Base-by-base conservation (phyloP, 2,329 filamentous ascomycete species). In the Microdochium nivale region DNA sequence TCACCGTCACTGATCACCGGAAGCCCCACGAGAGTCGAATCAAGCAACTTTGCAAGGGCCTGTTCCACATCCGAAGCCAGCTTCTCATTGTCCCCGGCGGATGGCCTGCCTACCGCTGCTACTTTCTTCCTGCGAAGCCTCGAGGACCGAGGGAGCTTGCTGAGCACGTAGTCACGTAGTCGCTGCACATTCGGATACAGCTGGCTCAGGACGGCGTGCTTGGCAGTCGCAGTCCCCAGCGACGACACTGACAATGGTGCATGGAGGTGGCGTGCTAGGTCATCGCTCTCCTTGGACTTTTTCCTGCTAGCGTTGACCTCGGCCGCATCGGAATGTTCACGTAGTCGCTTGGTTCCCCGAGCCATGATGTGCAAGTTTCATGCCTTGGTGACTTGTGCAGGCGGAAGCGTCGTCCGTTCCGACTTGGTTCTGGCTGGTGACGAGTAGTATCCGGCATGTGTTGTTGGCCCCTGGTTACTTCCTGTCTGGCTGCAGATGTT, bases 81-180 rank as follows among this genome's bases (percentile, higher is more conserved):
- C n/a, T 44, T 44, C 40, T 52, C 51, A 13, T 23, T 55, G 7
- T 58, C 50, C 30, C 51, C 16, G 11, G 54, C 53, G 5, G 53
- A 53, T 21, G 58, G 55, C 32, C 62, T 59, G 3, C 76, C 75
- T 23, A 81, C 55, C 3, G 65, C 67, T 2, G 70, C 62, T 48
- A 86, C 75, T 59, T 82, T 84, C 61, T 74, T 80, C 27, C 78
- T 71, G 47, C 82, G 71, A 51, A 83, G 64, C 51, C 77, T 86
- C 4, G 88, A 92, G 11, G 80, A 75, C n/a, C 66, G 58, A 0
- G 88, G 86, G 11, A 95, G 76, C 54, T 75, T 79, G 21, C 73
- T 72, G 48, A 91, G 71, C 37, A 91, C 71, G 69, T 89, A 88
- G 53, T 86, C 75, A 59, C 89, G 83, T 52, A 96, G 71, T 0